Percentiles rank a stretch among this genome's conserved stretches.
phyloP scores from a whole-genome alignment of 441 rosid species.

The Raphanus hybrid region DNA sequence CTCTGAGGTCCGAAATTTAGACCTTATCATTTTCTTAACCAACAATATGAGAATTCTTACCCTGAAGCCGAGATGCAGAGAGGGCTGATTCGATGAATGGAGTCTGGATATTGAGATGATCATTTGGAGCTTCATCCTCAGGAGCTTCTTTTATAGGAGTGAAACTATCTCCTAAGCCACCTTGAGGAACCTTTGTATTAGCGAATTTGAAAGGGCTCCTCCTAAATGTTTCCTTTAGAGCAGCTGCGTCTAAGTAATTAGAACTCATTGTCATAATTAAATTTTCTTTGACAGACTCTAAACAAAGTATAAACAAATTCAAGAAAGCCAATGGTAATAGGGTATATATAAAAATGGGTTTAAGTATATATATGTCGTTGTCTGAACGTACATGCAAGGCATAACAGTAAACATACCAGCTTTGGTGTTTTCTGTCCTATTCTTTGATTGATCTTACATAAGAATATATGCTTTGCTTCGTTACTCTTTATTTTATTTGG shows the following conservation, averaged over 20 bases:
- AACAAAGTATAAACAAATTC: neutral
- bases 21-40: no score
- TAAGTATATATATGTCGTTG: conserved; percentile 4
- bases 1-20: no score
- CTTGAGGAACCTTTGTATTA: conserved; percentile 38
- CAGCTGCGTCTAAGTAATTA: conserved; percentile 28
- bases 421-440: conserved; percentile 7
- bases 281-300: neutral
- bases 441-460: conserved; percentile 26
- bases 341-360: neutral
- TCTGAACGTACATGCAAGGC: conserved; percentile 26
- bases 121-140: no score
- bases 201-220: conserved; percentile 44
- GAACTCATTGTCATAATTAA: conserved; percentile 23
- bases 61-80: no score
- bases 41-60: conserved; percentile 19
- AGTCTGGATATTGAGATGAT: no score
- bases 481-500: conserved; percentile 21
- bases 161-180: neutral
- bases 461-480: conserved; percentile 39
- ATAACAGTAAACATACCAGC: conserved; percentile 21
- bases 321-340: neutral
- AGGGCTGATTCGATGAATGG: no score
- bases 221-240: conserved; percentile 25
- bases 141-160: no score